Percentiles rank a stretch among this genome's conserved stretches.
Evolutionary conservation across 1,284 basidiomycete species (phyloP).

Genomic region (Rhizoctonia solani): DNA sequence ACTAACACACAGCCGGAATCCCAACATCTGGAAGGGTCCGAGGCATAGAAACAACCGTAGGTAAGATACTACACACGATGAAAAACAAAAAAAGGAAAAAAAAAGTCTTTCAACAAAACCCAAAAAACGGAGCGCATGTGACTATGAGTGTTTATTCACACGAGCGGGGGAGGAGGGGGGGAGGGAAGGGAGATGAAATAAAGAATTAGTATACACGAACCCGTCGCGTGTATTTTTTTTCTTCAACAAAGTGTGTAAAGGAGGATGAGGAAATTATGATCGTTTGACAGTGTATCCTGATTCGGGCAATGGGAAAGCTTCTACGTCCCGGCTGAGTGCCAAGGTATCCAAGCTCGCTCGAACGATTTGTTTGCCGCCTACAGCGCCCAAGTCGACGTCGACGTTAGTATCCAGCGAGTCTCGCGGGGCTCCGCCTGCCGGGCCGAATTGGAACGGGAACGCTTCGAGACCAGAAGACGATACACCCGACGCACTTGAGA

Average conservation of each 20-base stretch:
- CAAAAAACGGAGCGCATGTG: no score
- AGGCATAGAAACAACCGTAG: no score
- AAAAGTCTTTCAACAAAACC: not conserved
- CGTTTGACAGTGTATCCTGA: no score
- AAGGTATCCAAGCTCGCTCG: slow-evolving; percentile 81
- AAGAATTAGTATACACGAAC: slow-evolving; percentile 11
- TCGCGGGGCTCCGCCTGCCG: slow-evolving; percentile 29
- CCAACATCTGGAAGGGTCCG: no score
- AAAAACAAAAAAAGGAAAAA: no score
- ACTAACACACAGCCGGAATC: no score
- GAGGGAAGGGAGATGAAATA: not conserved
- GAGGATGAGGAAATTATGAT: no score
- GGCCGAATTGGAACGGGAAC: slow-evolving; percentile 83
- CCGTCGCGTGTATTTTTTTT: no score
- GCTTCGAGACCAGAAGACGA: slow-evolving; percentile 64
- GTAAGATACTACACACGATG: slow-evolving; percentile 25
- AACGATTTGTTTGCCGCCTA: slow-evolving; percentile 29
- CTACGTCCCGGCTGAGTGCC: slow-evolving; percentile 74
- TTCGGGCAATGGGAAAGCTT: slow-evolving; percentile 61
- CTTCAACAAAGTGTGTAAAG: no score
- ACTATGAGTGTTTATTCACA: no score
- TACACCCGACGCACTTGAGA: slow-evolving; percentile 65
- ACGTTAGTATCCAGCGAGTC: slow-evolving; percentile 39
- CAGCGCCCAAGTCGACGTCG: slow-evolving; percentile 11
- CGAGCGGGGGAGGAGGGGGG: no score